Evolutionary conservation across 306 rosid species (phyloP).

Genomic region (Dryas alaskensis): DNA sequence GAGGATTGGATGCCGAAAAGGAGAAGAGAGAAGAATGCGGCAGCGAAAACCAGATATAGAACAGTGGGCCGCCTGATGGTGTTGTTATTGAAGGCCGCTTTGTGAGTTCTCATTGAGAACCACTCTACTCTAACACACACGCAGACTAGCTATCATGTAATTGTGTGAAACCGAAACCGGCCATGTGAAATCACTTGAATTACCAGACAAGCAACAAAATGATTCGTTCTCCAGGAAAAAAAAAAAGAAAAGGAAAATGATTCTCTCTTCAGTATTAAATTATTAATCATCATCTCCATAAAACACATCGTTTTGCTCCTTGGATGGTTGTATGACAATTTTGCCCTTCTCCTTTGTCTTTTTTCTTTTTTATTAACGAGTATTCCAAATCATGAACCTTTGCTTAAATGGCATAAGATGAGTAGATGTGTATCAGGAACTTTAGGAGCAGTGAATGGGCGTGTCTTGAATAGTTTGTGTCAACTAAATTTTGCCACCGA

Average conservation of each 20-base stretch:
- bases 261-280: neutral
- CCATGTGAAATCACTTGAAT: neutral
- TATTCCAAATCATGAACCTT: too few species aligned
- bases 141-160: neutral
- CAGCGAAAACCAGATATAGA: constrained; percentile 65
- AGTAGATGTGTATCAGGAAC: too few species aligned
- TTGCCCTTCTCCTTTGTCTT: neutral
- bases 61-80: constrained; percentile 48
- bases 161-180: neutral
- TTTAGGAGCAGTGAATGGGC: too few species aligned
- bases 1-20: constrained; percentile 81
- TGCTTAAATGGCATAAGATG: too few species aligned
- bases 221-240: neutral
- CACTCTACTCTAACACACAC: neutral
- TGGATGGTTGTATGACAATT: too few species aligned
- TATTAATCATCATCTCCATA: neutral
- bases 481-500: too few species aligned
- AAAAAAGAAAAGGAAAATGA: neutral
- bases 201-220: constrained; percentile 2
- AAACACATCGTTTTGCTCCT: neutral
- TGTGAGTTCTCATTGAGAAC: constrained; percentile 55
- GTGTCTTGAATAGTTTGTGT: too few species aligned
- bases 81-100: constrained; percentile 24
- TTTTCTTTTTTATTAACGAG: neutral
- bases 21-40: constrained; percentile 60